Evolutionary conservation across 352 stramenopile species (phyloP), one percentile per base, ranked within the genome.

Genomic region (Globisporangium orthogonon): DNA sequence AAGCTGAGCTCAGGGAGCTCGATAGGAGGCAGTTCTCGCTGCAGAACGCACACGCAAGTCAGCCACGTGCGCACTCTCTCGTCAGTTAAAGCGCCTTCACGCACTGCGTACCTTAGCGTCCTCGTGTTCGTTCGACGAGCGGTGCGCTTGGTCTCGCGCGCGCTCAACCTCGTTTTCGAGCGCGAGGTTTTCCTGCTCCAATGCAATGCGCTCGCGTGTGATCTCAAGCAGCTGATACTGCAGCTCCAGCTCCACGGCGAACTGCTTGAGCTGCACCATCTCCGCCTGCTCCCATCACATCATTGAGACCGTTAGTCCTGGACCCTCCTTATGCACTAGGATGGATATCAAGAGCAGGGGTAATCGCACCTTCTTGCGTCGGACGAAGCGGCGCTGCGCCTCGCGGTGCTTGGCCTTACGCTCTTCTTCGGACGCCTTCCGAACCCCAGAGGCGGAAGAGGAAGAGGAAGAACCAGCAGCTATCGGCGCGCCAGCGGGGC

Each of bases 361-460:
- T 23, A 6, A n/a, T 49, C 61, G 55, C 37, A 79, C 71, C 66
- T 82, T 82, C 57, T 82, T 82, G 61, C 73, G 67, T 56, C 76
- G 69, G 4, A 82, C 71, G 48, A 82, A 82, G 23, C 73, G 40
- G 11, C 73, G 58, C 64, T 82, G 73, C 4, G 71, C 73, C 65
- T 82, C 73, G 39, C 73, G 69, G 53, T 82, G 73, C 50, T 82
- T 82, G 11, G 73, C 73, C 60, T 76, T 69, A 44, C 73, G 73
- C 60, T 78, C 70, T 43, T 82, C 73, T 41, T 82, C 73, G n/a
- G 68, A 68, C 44, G 60, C 56, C 52, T 67, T 67, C 41, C 50
- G 52, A 14, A 35, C 6, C 3, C 40, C 48, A 37, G 31, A 30
- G 4, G 56, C 35, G 11, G 40, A 18, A 2, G 49, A 51, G 7